Evolutionary conservation across 129 eudicot species (phyloP).

Genomic region (Glebionis coronaria): DNA sequence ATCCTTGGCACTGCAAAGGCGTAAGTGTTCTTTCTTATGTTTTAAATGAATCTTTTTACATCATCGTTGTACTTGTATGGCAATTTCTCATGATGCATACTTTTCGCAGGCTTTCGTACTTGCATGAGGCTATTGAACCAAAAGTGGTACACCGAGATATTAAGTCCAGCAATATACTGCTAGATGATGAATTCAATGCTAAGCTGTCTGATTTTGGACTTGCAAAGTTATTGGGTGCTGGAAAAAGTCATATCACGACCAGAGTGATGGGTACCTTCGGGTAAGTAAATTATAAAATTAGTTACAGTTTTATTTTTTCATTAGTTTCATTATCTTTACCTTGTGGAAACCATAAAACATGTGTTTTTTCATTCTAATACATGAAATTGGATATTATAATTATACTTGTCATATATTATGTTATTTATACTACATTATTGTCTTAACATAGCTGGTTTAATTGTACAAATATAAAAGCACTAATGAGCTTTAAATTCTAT

Average conservation of each 20-base stretch:
- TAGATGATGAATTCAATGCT: constrained; percentile 77
- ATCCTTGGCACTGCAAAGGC: constrained; percentile 83
- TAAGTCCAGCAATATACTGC: constrained; percentile 76
- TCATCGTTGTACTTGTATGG: background rate
- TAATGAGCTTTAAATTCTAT: no score
- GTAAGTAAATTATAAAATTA: constrained; percentile 23
- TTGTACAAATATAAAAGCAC: no score
- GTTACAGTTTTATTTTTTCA: no score
- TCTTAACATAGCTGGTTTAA: no score
- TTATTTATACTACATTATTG: no score
- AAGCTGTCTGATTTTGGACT: constrained; percentile 86
- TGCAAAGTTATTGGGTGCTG: constrained; percentile 83
- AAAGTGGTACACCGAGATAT: constrained; percentile 89
- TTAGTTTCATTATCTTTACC: no score
- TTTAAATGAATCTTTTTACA: background rate
- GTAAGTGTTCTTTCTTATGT: constrained; percentile 39
- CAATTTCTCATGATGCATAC: background rate
- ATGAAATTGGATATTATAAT: no score
- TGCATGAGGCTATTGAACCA: constrained; percentile 90
- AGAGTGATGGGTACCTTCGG: constrained; percentile 96
- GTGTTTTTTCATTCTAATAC: no score
- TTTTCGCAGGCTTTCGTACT: constrained; percentile 60
- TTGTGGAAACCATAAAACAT: no score
- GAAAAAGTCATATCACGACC: constrained; percentile 76
- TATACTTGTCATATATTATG: no score